Evolutionary conservation across 2,329 filamentous ascomycete genomes (phyloP).

Genomic region (Trichoderma sp.): DNA sequence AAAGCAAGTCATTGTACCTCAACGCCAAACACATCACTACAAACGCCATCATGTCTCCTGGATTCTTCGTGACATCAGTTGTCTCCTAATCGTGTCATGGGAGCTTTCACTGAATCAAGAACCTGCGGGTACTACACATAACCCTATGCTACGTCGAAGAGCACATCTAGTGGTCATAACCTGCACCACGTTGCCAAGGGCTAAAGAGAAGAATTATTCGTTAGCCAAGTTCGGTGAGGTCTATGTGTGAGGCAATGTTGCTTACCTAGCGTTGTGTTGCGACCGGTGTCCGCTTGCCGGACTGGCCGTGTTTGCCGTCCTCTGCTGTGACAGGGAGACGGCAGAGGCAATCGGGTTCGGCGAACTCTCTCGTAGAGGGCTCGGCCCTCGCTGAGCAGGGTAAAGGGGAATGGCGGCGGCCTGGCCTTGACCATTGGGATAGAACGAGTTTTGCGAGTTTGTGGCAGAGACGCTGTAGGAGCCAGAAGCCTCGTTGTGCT

Average conservation of each 20-base stretch:
- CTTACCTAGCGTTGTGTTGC: slow-evolving; percentile 42
- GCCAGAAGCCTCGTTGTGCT: slow-evolving; percentile 32
- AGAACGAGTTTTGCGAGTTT: slow-evolving; percentile 35
- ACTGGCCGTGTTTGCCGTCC: slow-evolving; percentile 33
- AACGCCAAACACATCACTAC: slow-evolving; percentile 14
- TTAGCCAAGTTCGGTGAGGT: not conserved
- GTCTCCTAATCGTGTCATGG: not conserved
- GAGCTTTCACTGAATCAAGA: not conserved
- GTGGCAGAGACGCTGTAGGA: slow-evolving; percentile 22
- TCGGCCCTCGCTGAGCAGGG: slow-evolving; percentile 38
- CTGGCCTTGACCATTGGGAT: slow-evolving; percentile 31
- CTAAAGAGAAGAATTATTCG: slow-evolving; percentile 26
- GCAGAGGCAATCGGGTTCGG: slow-evolving; percentile 34
- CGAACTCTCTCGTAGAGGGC: slow-evolving; percentile 36
- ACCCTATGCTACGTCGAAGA: not conserved
- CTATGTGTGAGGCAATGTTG: not conserved
- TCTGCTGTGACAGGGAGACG: slow-evolving; percentile 27
- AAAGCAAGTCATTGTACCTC: not conserved
- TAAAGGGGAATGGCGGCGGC: slow-evolving; percentile 44
- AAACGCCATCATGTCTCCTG: slow-evolving; percentile 6
- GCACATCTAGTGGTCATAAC: slow-evolving; percentile 37
- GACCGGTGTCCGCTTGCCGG: slow-evolving; percentile 35
- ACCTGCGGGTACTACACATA: not conserved
- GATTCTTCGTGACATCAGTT: not conserved
- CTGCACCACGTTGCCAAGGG: slow-evolving; percentile 46